Evolutionary conservation across 2,329 filamentous ascomycete genomes (phyloP).

Genomic region (Colletotrichum sp.): DNA sequence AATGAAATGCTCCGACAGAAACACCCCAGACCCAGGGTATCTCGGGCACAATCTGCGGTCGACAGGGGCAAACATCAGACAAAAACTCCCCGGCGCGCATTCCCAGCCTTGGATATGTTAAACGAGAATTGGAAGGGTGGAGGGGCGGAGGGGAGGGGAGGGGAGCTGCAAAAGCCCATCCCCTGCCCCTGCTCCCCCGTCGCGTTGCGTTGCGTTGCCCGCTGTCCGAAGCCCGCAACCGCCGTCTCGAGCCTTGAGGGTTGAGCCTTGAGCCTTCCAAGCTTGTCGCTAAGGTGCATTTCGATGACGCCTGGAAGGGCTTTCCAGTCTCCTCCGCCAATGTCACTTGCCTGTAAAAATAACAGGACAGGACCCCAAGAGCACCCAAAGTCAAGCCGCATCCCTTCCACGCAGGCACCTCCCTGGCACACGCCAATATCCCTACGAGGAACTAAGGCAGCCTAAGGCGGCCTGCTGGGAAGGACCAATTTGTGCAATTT

Average conservation of each 20-base stretch:
- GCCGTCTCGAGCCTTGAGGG: neutral
- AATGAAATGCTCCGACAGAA: conserved; percentile 20
- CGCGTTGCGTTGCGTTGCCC: neutral
- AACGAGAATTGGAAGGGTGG: neutral
- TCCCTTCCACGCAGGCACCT: neutral
- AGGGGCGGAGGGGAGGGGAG: neutral
- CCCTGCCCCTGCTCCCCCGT: neutral
- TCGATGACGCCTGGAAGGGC: neutral
- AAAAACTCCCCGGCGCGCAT: conserved; percentile 16
- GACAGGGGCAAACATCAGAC: conserved; percentile 12
- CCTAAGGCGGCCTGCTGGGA: neutral
- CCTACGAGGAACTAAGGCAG: neutral
- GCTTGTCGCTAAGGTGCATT: neutral
- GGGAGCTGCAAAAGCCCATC: neutral
- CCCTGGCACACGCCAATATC: neutral
- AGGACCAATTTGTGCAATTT: conserved; percentile 4
- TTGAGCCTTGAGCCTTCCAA: neutral
- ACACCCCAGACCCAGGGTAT: conserved; percentile 15
- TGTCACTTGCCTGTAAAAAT: neutral
- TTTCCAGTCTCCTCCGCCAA: neutral
- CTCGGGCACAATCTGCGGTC: conserved; percentile 10
- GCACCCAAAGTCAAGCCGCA: neutral
- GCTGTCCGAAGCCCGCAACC: neutral
- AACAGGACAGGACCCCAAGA: neutral
- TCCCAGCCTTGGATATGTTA: neutral